These are phyloP conservation scores for Cytospora piceae DNA, from an alignment of 2,329 filamentous ascomycete genomes.

Conservation along the genomic window DNA sequence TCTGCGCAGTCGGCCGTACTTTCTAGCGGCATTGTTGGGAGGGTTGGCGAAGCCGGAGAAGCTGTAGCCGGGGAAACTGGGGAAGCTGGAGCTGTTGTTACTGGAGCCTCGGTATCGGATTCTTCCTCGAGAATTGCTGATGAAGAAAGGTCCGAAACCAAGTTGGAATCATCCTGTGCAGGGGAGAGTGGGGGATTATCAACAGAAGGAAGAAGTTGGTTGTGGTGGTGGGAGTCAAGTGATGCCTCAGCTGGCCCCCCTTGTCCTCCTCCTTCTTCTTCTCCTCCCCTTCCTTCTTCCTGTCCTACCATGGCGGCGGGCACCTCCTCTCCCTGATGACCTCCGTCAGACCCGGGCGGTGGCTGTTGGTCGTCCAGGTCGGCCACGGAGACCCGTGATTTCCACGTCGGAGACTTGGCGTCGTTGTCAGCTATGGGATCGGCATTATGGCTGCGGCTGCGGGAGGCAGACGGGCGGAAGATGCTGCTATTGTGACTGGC, in stretches of 20 bases:
- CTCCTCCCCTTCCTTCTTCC: conserved; percentile 4
- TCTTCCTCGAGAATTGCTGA: neutral
- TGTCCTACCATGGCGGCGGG: conserved; percentile 10
- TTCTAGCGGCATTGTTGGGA: conserved; percentile 1
- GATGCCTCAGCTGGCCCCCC: neutral
- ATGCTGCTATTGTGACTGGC: conserved; percentile 36
- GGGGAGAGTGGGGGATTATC: neutral
- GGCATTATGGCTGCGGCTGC: conserved; percentile 19
- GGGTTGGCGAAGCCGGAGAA: conserved; percentile 2
- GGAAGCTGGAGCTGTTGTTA: neutral
- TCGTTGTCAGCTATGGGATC: conserved; percentile 17
- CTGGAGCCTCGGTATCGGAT: neutral
- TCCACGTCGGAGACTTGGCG: conserved; percentile 17
- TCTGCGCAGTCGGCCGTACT: neutral
- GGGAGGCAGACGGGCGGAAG: conserved; percentile 29
- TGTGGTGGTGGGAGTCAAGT: neutral
- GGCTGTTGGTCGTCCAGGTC: conserved; percentile 26
- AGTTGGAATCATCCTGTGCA: neutral
- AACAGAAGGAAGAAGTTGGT: neutral
- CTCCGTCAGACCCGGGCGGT: conserved; percentile 2
- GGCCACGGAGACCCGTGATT: conserved; percentile 21
- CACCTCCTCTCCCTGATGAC: conserved; percentile 18
- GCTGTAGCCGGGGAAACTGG: conserved; percentile 1
- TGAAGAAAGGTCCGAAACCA: neutral
- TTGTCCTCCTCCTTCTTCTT: conserved; percentile 1